These are phyloP conservation scores for Aspergillus pseudotamarii DNA, from an alignment of 2,329 filamentous ascomycete genomes.

Conservation along the genomic window DNA sequence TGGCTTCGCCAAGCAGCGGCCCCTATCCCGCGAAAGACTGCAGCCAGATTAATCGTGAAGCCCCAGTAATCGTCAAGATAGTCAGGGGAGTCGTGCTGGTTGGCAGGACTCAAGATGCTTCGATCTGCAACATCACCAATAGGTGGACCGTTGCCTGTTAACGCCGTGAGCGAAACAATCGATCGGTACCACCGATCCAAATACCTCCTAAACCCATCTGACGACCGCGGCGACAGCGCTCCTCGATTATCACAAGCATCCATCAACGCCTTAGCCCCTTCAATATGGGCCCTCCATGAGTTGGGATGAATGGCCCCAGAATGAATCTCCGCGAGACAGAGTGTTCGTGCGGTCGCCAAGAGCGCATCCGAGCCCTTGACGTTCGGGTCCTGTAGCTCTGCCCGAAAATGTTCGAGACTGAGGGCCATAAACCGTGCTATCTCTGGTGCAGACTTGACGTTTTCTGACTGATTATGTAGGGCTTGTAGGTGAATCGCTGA, in stretches of 20 bases:
- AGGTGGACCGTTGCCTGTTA: constrained; percentile 43
- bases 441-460: constrained; percentile 40
- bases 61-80: constrained; percentile 49
- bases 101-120: constrained; percentile 16
- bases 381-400: constrained; percentile 40
- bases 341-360: constrained; percentile 45
- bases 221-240: constrained; percentile 27
- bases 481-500: constrained; percentile 47
- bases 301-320: constrained; percentile 44
- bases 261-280: constrained; percentile 46
- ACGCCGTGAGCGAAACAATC: constrained; percentile 45
- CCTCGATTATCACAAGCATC: constrained; percentile 23
- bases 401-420: constrained; percentile 46
- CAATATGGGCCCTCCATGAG: constrained; percentile 48
- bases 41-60: constrained; percentile 43
- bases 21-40: constrained; percentile 44
- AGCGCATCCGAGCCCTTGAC: constrained; percentile 37
- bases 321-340: constrained; percentile 48
- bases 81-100: constrained; percentile 26
- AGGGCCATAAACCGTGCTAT: constrained; percentile 43
- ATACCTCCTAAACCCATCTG: constrained; percentile 39
- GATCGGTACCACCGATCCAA: constrained; percentile 46
- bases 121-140: constrained; percentile 31
- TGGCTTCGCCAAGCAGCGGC: constrained; percentile 37
- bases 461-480: constrained; percentile 37